These are phyloP conservation scores for Penicillium sp. DNA, from an alignment of 2,329 filamentous ascomycete species.

Conservation along the genomic window DNA sequence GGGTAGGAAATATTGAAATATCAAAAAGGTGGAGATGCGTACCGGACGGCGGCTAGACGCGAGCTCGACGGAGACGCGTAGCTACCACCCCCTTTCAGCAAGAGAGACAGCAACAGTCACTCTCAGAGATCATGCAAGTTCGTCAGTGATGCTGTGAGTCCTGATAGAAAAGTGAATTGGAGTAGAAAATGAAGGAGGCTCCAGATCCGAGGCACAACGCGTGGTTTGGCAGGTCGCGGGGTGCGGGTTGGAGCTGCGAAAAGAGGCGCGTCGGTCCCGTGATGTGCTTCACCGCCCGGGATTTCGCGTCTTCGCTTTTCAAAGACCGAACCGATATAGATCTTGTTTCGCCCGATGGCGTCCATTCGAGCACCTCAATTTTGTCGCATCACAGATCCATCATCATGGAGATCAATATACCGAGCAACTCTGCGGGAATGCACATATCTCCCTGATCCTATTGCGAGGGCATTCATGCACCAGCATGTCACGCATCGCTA, in stretches of 20 bases:
- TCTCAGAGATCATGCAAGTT: constrained; percentile 14
- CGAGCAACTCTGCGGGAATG: constrained; percentile 54
- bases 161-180: constrained; percentile 12
- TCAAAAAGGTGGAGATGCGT: constrained; percentile 11
- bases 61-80: constrained; percentile 30
- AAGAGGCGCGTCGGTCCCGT: constrained; percentile 23
- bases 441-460: constrained; percentile 55
- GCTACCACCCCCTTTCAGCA: constrained; percentile 20
- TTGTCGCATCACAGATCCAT: constrained; percentile 2
- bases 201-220: constrained; percentile 14
- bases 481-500: constrained; percentile 35
- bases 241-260: constrained; percentile 9
- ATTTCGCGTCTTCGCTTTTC: constrained; percentile 22
- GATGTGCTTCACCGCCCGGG: constrained; percentile 18
- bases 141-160: constrained; percentile 1
- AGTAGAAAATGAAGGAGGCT: constrained; percentile 5
- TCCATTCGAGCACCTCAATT: constrained; percentile 13
- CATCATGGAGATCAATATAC: constrained; percentile 43
- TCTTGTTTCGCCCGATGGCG: constrained; percentile 15
- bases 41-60: constrained; percentile 24
- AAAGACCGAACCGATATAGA: not conserved
- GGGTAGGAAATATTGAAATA: constrained; percentile 9
- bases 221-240: constrained; percentile 19
- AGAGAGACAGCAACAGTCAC: constrained; percentile 17
- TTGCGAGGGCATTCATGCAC: constrained; percentile 47